Evolutionary conservation across 208 protist genomes (phyloP), one percentile per base, ranked within the genome.

Genomic region (Angomonas ambiguus): DNA sequence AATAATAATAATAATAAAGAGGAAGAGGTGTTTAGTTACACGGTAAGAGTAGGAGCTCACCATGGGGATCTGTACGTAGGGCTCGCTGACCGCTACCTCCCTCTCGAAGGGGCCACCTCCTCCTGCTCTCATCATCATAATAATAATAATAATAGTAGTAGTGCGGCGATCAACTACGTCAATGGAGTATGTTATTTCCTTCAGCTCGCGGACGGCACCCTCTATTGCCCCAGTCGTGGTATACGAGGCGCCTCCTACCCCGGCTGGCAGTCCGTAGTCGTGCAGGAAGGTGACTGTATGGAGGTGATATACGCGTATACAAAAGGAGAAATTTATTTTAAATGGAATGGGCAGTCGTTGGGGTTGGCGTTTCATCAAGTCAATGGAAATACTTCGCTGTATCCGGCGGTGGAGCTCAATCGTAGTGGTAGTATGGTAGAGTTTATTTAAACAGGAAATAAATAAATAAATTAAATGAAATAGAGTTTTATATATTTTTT

Each of bases 381-480:
- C 42, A 51, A 83, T 1, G 48, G 58, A 6, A 32, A 32, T 4
- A 61, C 64, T 16, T 74, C 82, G 0, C 73, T 88, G 22, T 85
- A 83, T 62, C 82, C 82, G 0, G 77, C 76, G 1, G 72, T 88
- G 28, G 82, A 88, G 65, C 32, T 88, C 25, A 80, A 88, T 49
- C 55, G 51, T 1, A 51, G 67, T 20, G 82, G 82, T 41, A 66
- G 66, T 41, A 59, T 64, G 1, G 49, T 88, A 27, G 79, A 84
- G 51, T 67, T 88, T 57, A 60, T 88, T 4, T 83, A 51, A 76
- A 8, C 11, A 45, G 16, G 8, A 16, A 45, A 45, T n/a, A 45
- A n/a, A 45, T 16, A 45, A 45, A 45, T 45, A 16, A 16, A n/a
- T n/a, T n/a, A n/a, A 45, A 45, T 45, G 16, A 45, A 45, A 45